Base-by-base conservation (phyloP, 164 flowering plant genomes). In the Macadamia tetraphylla region DNA sequence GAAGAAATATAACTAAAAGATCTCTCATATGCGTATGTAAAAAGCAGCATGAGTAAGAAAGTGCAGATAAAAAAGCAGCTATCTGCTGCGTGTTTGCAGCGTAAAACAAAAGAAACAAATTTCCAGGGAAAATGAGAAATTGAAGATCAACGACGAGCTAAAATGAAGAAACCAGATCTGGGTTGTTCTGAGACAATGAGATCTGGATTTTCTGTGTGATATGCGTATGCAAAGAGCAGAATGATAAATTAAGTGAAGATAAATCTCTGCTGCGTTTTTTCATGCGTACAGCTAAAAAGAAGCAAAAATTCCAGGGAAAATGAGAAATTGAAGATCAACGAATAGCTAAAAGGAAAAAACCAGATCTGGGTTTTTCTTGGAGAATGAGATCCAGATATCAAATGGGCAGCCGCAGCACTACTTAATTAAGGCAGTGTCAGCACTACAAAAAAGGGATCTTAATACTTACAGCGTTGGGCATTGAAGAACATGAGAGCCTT, bases 401-500 rank as follows among this genome's bases (percentile, higher is more conserved):
- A 23, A 23, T 23, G 23, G 23, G 23, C 23, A 23, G 23, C 23
- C 23, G 23, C 23, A 23, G 23, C 23, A 23, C 23, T 23, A 23
- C 23, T 23, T 23, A 23, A 23, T 23, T 23, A 23, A 23, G 23
- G 23, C 13, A 0, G 9, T n/a, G 29, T 1, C n/a, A 23, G 23
- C 23, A 23, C 23, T 23, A 23, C 23, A 23, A 23, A 23, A 23
- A 23, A 23, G 51, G 30, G 0, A 23, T 29, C 48, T 3, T n/a
- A 15, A 15, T 18, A 74, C 81, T 64, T 71, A 87, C 93, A 88
- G 6, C 79, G 69, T 72, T 86, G 95, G 30, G 88, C 90, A 65
- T 91, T 87, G 83, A 89, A 87, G 92, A 91, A 91, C 83, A 83
- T 86, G 75, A 90, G 88, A 17, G 92, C 89, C 76, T 84, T 86